Percentiles rank a stretch among this genome's conserved stretches.
These are phyloP conservation scores for Saraca asoca DNA, from an alignment of 331 rosid genomes.

Conservation along the genomic window DNA sequence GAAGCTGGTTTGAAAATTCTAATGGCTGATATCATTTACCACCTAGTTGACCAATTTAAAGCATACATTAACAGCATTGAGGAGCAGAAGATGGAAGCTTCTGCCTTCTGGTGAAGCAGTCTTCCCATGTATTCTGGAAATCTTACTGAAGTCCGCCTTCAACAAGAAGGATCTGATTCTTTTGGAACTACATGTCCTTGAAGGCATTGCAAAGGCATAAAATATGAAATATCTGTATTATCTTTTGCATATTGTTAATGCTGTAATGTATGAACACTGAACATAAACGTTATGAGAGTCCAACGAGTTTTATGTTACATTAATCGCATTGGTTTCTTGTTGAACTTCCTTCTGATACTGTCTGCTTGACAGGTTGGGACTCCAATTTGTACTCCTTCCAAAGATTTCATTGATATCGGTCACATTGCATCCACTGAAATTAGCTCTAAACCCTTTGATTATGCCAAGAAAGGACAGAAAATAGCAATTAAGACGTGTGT, in stretches of 20 bases:
- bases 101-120: constrained; percentile 96
- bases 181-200: constrained; percentile 91
- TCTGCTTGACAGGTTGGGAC: constrained; percentile 65
- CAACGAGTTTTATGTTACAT: not conserved
- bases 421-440: constrained; percentile 88
- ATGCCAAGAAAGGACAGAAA: constrained; percentile 82
- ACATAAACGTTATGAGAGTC: not conserved
- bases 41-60: constrained; percentile 87
- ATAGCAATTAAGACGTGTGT: constrained; percentile 80
- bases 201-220: constrained; percentile 85
- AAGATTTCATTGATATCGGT: constrained; percentile 64
- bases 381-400: constrained; percentile 55
- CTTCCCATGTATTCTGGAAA: constrained; percentile 85
- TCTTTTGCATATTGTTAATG: not conserved
- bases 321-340: constrained; percentile 7
- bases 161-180: constrained; percentile 97
- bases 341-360: constrained; percentile 27
- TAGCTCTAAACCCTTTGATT: constrained; percentile 87
- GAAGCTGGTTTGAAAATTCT: constrained; percentile 81
- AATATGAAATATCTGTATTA: no score
- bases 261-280: constrained; percentile 10
- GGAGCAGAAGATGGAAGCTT: constrained; percentile 95
- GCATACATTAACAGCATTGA: constrained; percentile 86
- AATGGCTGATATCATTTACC: constrained; percentile 93
- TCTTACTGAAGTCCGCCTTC: constrained; percentile 83